Conservation (phyloP, 805 yeast species). For the Cyberlindnera samutprakarnensis region DNA sequence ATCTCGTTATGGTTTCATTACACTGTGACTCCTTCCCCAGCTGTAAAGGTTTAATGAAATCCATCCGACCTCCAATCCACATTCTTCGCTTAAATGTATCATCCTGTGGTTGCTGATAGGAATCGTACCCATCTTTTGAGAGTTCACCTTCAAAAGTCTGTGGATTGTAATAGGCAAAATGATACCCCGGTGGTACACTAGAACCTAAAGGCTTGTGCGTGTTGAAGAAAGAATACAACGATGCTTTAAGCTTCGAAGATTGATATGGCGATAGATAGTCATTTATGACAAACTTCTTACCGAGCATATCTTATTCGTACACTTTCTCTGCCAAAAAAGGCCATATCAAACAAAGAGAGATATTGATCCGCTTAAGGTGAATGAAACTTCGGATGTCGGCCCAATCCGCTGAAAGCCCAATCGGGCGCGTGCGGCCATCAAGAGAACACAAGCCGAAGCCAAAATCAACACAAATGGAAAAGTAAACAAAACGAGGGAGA, state of each 20-base stretch:
- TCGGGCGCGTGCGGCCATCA: no score
- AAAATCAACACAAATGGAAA: no score
- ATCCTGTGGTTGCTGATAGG: conserved; percentile 39
- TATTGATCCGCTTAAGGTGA: no score
- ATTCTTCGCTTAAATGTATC: conserved; percentile 47
- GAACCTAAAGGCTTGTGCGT: conserved; percentile 13
- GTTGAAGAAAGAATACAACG: conserved; percentile 19
- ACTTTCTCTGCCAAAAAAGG: no score
- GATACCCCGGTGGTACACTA: conserved; percentile 45
- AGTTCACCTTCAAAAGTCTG: conserved; percentile 36
- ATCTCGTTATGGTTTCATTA: conserved; percentile 41
- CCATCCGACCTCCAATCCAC: conserved; percentile 73
- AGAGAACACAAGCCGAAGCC: no score
- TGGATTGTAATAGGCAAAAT: conserved; percentile 63
- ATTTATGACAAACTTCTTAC: conserved; percentile 14
- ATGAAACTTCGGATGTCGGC: no score
- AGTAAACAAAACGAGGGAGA: no score
- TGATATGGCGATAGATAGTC: conserved; percentile 16
- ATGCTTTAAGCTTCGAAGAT: conserved; percentile 17
- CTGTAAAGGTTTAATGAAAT: conserved; percentile 28
- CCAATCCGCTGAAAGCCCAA: no score
- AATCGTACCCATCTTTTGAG: conserved; percentile 74
- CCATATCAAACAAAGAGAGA: no score
- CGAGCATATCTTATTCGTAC: no score
- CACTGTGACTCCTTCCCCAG: conserved; percentile 38